A percentile compares a stretch with the other conserved stretches of the same genome.
phyloP scores from a whole-genome alignment of 768 basidiomycete species.

The Mycena leptocephala region DNA sequence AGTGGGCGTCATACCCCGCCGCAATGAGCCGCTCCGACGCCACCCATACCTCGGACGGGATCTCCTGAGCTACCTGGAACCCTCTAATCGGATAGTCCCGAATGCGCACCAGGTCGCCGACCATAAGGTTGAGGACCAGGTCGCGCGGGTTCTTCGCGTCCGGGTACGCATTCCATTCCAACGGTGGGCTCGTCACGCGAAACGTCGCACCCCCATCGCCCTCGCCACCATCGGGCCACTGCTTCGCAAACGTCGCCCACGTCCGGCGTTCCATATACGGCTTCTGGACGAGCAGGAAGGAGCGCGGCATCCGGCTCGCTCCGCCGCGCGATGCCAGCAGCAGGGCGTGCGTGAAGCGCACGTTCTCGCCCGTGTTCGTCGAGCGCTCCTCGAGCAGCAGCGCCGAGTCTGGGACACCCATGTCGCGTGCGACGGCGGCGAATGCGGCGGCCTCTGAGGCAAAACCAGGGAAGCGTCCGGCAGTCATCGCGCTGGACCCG shows the following conservation, averaged over 20 bases:
- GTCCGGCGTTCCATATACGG: slow-evolving; percentile 40
- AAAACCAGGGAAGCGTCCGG: slow-evolving; percentile 15
- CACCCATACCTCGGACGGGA: slow-evolving; percentile 33
- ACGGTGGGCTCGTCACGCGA: slow-evolving; percentile 31
- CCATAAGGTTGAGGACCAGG: slow-evolving; percentile 34
- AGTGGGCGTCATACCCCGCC: slow-evolving; percentile 28
- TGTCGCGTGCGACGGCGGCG: neutral
- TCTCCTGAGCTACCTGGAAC: slow-evolving; percentile 31
- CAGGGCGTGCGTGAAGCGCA: slow-evolving; percentile 28
- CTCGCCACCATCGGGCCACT: slow-evolving; percentile 27
- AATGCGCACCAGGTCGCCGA: slow-evolving; percentile 36
- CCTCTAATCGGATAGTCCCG: slow-evolving; percentile 36
- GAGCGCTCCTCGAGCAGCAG: neutral
- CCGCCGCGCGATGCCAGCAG: neutral
- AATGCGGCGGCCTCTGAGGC: neutral
- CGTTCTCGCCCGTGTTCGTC: slow-evolving; percentile 39
- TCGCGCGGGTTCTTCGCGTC: slow-evolving; percentile 30
- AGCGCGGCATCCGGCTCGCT: neutral
- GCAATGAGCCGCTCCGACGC: slow-evolving; percentile 29
- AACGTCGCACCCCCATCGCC: slow-evolving; percentile 6
- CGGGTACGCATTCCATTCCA: slow-evolving; percentile 34
- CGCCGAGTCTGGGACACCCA: neutral
- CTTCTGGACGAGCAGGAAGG: slow-evolving; percentile 38
- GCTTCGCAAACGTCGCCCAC: slow-evolving; percentile 37
- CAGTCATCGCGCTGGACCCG: slow-evolving; percentile 13